phyloP scores from a whole-genome alignment of 768 basidiomycete genomes.

The Collybia sp. region DNA sequence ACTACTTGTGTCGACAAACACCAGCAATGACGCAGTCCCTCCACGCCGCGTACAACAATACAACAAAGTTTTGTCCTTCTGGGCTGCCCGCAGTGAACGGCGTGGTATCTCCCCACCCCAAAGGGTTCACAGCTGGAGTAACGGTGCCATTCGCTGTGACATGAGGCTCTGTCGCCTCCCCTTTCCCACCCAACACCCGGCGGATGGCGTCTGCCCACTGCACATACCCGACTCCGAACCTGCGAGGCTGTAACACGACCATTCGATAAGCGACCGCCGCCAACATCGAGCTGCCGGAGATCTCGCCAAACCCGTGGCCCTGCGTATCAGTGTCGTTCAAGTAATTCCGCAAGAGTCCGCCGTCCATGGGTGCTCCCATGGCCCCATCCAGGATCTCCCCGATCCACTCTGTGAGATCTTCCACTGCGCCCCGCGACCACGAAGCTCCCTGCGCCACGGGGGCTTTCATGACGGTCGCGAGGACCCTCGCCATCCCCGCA shows the following conservation, averaged over 20 bases:
- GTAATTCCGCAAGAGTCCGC: slow-evolving; percentile 14
- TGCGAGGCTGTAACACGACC: slow-evolving; percentile 24
- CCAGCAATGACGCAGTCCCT: slow-evolving; percentile 27
- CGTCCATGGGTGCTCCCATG: slow-evolving; percentile 7
- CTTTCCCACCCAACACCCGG: slow-evolving; percentile 17
- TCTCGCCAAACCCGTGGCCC: slow-evolving; percentile 15
- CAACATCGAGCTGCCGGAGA: slow-evolving; percentile 14
- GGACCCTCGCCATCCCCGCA: slow-evolving; percentile 60
- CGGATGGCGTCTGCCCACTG: slow-evolving; percentile 31
- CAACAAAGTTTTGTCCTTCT: slow-evolving; percentile 32
- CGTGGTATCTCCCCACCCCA: slow-evolving; percentile 23
- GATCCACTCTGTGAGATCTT: slow-evolving; percentile 14
- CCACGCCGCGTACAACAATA: slow-evolving; percentile 34
- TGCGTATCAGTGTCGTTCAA: slow-evolving; percentile 8
- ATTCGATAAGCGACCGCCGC: slow-evolving; percentile 23
- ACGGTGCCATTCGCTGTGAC: slow-evolving; percentile 24
- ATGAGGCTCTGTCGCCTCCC: slow-evolving; percentile 14
- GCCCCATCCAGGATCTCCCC: slow-evolving; percentile 20
- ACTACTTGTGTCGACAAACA: slow-evolving; percentile 4
- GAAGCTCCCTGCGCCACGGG: background rate
- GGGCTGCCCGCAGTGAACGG: slow-evolving; percentile 32
- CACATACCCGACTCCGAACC: slow-evolving; percentile 25
- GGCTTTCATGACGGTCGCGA: slow-evolving; percentile 42
- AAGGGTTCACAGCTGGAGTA: slow-evolving; percentile 31
- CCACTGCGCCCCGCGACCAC: slow-evolving; percentile 11